Base-by-base conservation (phyloP, 2,329 filamentous ascomycete genomes). In the Cryoendolithus antarcticus region DNA sequence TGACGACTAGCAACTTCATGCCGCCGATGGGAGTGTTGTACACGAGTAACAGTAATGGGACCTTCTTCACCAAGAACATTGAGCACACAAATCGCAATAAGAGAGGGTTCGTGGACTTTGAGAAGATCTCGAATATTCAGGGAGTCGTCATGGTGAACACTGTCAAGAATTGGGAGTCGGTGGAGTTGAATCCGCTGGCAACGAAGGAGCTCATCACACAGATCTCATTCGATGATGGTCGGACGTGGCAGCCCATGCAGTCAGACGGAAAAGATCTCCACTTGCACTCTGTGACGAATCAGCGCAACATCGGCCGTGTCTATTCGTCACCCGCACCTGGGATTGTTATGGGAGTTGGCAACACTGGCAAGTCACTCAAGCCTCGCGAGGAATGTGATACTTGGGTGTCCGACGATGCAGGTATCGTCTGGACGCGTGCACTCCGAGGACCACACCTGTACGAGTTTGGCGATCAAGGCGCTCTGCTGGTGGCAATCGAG, bases 1-100 rank as follows among this genome's bases (percentile, higher is more conserved):
- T 89, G 72, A 85, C 81, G 1, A 71, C 70, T 8, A 48, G 44
- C 24, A 42, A 45, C 6, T 33, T 34, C 12, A 64, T 61, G 41
- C 75, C 73, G 30, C 75, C 81, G 1, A 89, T 94, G 75, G 93
- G 91, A 28, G 78, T 82, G 9, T 70, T 98, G 41, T 89, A 95
- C 55, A 93, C 86, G 4, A 96, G 89, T 57, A 98, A 98, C 59
- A 96, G 88, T 27, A 93, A 96, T 57, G 91, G 91, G 44, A 95
- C 86, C 2, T 95, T 89, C 61, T 98, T 96, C 58, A 91, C 83
- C 2, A 79, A 82, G 54, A 96, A 94, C 53, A 74, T 89, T 40
- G 83, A 93, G 43, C 82, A 95, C 59, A 95, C 89, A 28, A 96
- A 98, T 60, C 82, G 88, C 52, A 82, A 89, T 53, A 51, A 58